Percentiles rank a stretch among this genome's conserved stretches.
These are phyloP conservation scores for Thymus mandschuricus DNA, from an alignment of 257 asterid genomes.

Conservation along the genomic window DNA sequence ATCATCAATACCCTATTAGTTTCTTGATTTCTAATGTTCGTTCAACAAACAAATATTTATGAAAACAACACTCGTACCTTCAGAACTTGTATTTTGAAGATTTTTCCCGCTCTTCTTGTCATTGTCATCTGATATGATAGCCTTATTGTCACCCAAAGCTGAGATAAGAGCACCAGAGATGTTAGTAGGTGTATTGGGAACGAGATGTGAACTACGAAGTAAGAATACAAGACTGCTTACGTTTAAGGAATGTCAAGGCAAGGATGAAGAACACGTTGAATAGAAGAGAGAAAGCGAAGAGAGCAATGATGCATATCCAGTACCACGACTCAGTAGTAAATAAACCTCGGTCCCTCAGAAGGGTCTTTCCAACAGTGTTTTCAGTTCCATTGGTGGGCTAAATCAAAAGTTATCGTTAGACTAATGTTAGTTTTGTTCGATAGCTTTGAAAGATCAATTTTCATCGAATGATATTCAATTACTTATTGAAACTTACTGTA, in stretches of 20 bases:
- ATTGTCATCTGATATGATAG: constrained; percentile 48
- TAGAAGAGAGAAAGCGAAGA: constrained; percentile 65
- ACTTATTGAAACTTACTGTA: constrained; percentile 10
- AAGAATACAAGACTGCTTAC: constrained; percentile 40
- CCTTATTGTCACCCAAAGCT: constrained; percentile 72
- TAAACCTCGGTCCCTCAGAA: constrained; percentile 71
- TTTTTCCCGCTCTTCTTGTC: constrained; percentile 35
- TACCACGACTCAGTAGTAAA: constrained; percentile 65
- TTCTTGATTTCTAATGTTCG: background rate
- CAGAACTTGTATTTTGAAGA: constrained; percentile 39
- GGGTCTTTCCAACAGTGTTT: constrained; percentile 78
- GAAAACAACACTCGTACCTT: too few species aligned
- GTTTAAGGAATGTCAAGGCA: constrained; percentile 75
- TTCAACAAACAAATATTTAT: too few species aligned
- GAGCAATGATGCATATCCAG: constrained; percentile 79
- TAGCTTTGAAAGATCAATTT: background rate
- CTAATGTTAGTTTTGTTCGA: background rate
- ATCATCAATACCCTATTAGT: constrained; percentile 10
- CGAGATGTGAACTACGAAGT: background rate
- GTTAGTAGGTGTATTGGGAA: constrained; percentile 18
- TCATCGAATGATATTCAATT: background rate
- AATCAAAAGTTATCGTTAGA: background rate
- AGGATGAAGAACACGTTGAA: constrained; percentile 69
- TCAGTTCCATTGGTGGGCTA: constrained; percentile 60
- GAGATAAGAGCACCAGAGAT: constrained; percentile 30